phyloP scores from a whole-genome alignment of 306 rosid species.

The Biancaea sappan region DNA sequence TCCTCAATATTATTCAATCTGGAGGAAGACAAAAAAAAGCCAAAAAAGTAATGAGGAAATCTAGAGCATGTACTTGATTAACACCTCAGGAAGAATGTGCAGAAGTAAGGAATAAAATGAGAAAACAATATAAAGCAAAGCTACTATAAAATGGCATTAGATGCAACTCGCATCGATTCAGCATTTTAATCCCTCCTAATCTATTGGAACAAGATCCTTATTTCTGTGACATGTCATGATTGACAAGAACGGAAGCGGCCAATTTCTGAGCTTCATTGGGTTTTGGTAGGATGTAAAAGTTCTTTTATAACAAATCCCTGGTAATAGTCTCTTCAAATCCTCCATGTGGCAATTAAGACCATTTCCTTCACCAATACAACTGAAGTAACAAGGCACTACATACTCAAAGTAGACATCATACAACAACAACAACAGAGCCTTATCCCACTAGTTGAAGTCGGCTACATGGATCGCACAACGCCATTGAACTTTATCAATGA shows the following conservation, averaged over 20 bases:
- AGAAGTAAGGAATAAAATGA: neutral
- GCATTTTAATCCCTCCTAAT: neutral
- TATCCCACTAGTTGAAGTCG: too few species aligned
- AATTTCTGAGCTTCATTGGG: neutral
- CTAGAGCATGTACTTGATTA: neutral
- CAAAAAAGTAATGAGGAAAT: neutral
- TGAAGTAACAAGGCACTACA: neutral
- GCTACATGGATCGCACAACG: too few species aligned
- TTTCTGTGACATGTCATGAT: neutral
- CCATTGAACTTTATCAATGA: too few species aligned
- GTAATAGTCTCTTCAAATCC: neutral
- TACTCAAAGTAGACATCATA: neutral
- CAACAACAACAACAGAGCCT: too few species aligned
- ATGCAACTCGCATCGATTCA: neutral
- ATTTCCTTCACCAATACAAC: neutral
- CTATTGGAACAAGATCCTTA: neutral
- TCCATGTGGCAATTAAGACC: neutral
- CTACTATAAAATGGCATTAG: neutral
- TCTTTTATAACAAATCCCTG: neutral
- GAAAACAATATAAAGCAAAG: neutral
- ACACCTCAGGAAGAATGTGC: neutral
- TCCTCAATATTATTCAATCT: slow-evolving; percentile 73
- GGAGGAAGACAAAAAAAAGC: neutral
- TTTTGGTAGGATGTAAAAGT: neutral
- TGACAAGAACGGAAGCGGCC: neutral